A percentile compares a stretch with the other conserved stretches of the same genome.
phyloP scores from a whole-genome alignment of 768 basidiomycete genomes.

The Mycena vitilis region DNA sequence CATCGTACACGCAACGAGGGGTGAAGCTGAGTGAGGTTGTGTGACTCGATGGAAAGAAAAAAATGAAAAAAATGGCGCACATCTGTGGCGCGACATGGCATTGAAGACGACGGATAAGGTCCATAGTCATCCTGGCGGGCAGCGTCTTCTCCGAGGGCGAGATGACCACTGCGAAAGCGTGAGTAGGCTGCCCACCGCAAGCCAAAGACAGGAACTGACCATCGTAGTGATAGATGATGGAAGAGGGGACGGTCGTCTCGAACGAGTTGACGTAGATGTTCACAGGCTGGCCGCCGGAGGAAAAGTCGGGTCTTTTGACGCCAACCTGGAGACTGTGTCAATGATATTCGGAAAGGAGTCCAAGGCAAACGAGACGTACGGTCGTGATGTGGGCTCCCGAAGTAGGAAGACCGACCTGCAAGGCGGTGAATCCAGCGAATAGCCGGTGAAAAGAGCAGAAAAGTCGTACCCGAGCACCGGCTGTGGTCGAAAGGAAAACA shows the following conservation, averaged over 20 bases:
- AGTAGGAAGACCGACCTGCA: conserved; percentile 26
- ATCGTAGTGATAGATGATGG: conserved; percentile 71
- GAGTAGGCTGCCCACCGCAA: conserved; percentile 17
- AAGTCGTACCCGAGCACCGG: conserved; percentile 19
- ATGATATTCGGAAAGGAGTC: neutral
- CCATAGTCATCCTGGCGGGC: conserved; percentile 76
- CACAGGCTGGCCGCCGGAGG: conserved; percentile 60
- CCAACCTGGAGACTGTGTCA: conserved; percentile 52
- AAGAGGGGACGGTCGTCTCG: conserved; percentile 61
- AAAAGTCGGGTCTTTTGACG: conserved; percentile 76
- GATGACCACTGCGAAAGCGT: conserved; percentile 58
- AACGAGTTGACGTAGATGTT: conserved; percentile 73
- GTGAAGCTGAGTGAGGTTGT: conserved; percentile 57
- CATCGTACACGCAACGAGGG: conserved; percentile 63
- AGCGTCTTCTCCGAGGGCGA: conserved; percentile 75
- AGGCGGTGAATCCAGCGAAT: neutral
- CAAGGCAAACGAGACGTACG: conserved; percentile 4
- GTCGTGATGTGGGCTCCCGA: conserved; percentile 32
- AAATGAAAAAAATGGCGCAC: neutral
- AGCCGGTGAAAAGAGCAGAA: neutral
- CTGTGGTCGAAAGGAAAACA: neutral
- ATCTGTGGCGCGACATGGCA: conserved; percentile 65
- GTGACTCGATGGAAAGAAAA: neutral
- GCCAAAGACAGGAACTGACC: conserved; percentile 55
- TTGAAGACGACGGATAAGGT: conserved; percentile 75